Evolutionary conservation across 2,329 filamentous ascomycete species (phyloP).

Genomic region (Penicillium olsonii): DNA sequence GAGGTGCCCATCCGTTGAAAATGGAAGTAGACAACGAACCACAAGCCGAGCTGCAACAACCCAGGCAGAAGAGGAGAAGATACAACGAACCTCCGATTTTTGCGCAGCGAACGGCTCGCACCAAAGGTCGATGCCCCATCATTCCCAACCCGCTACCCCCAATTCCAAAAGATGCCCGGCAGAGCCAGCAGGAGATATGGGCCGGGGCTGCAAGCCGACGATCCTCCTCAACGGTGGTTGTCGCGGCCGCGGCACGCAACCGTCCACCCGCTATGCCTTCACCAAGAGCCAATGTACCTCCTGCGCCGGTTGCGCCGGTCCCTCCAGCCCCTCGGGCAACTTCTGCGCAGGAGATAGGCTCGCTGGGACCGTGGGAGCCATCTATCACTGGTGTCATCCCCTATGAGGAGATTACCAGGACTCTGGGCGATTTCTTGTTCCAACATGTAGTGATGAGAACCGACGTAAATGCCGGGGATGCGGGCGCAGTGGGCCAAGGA

Average conservation of each 20-base stretch:
- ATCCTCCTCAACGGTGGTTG: conserved; percentile 16
- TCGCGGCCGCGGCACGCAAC: conserved; percentile 15
- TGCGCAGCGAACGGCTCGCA: conserved; percentile 47
- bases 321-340: conserved; percentile 4
- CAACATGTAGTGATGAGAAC: conserved; percentile 66
- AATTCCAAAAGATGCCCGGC: conserved; percentile 35
- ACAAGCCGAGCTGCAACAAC: conserved; percentile 36
- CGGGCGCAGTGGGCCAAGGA: conserved; percentile 59
- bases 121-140: conserved; percentile 42
- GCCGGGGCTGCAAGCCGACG: conserved; percentile 25
- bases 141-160: conserved; percentile 41
- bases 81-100: conserved; percentile 57
- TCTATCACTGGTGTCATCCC: conserved; percentile 71
- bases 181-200: conserved; percentile 18
- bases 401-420: conserved; percentile 71
- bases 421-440: conserved; percentile 80
- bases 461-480: conserved; percentile 59
- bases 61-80: conserved; percentile 51
- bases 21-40: conserved; percentile 26
- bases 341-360: conserved; percentile 20
- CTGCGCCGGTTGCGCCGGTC: conserved; percentile 15
- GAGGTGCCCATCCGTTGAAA: conserved; percentile 24
- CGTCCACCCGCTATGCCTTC: conserved; percentile 20
- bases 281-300: conserved; percentile 33
- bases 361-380: conserved; percentile 50